These are phyloP conservation scores for Knoxia roxburghii DNA, from an alignment of 257 asterid species.

Conservation along the genomic window DNA sequence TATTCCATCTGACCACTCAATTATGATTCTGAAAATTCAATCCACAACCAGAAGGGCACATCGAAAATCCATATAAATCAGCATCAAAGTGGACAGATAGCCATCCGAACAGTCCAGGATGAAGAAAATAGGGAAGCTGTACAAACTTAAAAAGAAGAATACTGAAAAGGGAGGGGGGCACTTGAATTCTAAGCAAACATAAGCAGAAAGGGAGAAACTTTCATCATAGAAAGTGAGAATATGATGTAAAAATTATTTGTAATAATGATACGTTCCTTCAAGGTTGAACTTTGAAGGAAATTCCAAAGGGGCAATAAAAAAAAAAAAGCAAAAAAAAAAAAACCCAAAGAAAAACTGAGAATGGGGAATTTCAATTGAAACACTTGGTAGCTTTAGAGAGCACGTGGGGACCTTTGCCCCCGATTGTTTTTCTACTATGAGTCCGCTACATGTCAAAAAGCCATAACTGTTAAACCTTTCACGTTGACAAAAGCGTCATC, in stretches of 20 bases:
- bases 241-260: constrained; percentile 24
- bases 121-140: constrained; percentile 22
- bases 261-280: constrained; percentile 12
- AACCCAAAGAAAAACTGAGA: neutral
- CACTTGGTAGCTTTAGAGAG: constrained; percentile 30
- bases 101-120: constrained; percentile 38
- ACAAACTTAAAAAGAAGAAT: neutral
- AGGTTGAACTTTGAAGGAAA: constrained; percentile 19
- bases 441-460: constrained; percentile 42
- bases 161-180: constrained; percentile 17
- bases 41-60: constrained; percentile 8
- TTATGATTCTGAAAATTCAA: constrained; percentile 8
- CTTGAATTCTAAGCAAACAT: constrained; percentile 51
- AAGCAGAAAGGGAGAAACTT: constrained; percentile 24
- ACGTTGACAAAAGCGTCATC: constrained; percentile 30
- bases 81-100: constrained; percentile 21
- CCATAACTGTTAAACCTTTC: constrained; percentile 34
- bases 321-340: neutral
- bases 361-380: constrained; percentile 24
- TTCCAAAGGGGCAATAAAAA: neutral
- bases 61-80: constrained; percentile 10
- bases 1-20: constrained; percentile 37
- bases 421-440: constrained; percentile 24
- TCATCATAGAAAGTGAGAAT: constrained; percentile 1
- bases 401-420: constrained; percentile 34